Evolutionary conservation across 306 rosid species (phyloP).

Genomic region (Sechiopsis laciniata): DNA sequence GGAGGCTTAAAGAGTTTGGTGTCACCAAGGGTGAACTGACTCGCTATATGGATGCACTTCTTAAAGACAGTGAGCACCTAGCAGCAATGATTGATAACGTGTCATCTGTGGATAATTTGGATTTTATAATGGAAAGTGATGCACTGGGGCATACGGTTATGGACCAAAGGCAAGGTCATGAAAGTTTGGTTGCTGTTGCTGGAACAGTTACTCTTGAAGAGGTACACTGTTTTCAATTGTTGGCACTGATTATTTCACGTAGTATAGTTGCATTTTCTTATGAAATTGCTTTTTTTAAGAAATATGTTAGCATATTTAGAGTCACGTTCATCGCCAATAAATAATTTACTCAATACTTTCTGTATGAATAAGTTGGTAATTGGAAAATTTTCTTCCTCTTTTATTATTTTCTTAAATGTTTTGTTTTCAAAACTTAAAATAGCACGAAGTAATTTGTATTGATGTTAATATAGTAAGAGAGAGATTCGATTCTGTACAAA

Average conservation of each 20-base stretch:
- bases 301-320: background rate
- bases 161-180: conserved; percentile 99
- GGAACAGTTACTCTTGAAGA: conserved; percentile 91
- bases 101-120: conserved; percentile 98
- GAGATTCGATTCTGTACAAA: background rate
- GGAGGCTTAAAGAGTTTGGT: conserved; percentile 93
- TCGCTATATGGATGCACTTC: conserved; percentile 87
- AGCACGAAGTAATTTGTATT: background rate
- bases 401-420: background rate
- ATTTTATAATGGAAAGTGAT: conserved; percentile 97
- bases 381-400: background rate
- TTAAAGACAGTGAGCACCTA: conserved; percentile 94
- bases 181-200: conserved; percentile 83
- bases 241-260: conserved; percentile 10
- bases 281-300: background rate
- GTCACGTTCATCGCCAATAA: background rate
- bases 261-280: background rate
- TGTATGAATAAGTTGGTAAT: background rate
- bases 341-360: background rate
- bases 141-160: conserved; percentile 89
- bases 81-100: conserved; percentile 99
- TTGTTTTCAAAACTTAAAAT: background rate
- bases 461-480: background rate
- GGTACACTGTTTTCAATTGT: conserved; percentile 34
- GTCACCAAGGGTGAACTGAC: conserved; percentile 97